phyloP scores from a whole-genome alignment of 2,329 filamentous ascomycete species.

The Lasiodiplodia sp. region DNA sequence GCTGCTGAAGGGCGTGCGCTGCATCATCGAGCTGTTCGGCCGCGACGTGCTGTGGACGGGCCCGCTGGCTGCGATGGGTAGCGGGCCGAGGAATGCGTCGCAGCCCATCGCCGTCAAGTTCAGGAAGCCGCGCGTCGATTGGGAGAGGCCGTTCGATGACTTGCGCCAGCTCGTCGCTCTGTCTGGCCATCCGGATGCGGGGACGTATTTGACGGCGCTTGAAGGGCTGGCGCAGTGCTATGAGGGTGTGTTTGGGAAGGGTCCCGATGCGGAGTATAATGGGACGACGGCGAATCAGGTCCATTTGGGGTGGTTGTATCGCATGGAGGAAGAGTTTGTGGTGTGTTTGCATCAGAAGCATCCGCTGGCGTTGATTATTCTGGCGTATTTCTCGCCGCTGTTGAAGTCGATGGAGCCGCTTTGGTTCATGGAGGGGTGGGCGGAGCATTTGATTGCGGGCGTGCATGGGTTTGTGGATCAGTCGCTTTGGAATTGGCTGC shows the following conservation, averaged over 20 bases:
- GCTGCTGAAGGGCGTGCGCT: conserved; percentile 18
- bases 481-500: conserved; percentile 25
- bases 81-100: neutral
- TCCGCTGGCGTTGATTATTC: conserved; percentile 7
- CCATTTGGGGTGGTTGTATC: conserved; percentile 19
- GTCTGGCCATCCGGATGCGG: neutral
- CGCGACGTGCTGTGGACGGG: neutral
- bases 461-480: conserved; percentile 15
- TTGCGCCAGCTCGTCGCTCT: neutral
- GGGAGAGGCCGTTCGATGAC: neutral
- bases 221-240: conserved; percentile 3
- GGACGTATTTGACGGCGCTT: neutral
- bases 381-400: conserved; percentile 14
- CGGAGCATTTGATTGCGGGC: conserved; percentile 28
- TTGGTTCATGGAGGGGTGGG: conserved; percentile 29
- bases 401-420: conserved; percentile 14
- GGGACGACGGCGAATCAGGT: conserved; percentile 17
- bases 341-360: conserved; percentile 14
- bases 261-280: neutral
- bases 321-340: conserved; percentile 5
- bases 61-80: neutral
- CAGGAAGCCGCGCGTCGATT: neutral
- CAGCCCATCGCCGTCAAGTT: neutral
- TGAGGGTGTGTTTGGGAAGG: neutral
- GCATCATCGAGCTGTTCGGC: conserved; percentile 3